A percentile compares a stretch with the other conserved stretches of the same genome.
These are phyloP conservation scores for Plantago major DNA, from an alignment of 257 asterid genomes.

Conservation along the genomic window DNA sequence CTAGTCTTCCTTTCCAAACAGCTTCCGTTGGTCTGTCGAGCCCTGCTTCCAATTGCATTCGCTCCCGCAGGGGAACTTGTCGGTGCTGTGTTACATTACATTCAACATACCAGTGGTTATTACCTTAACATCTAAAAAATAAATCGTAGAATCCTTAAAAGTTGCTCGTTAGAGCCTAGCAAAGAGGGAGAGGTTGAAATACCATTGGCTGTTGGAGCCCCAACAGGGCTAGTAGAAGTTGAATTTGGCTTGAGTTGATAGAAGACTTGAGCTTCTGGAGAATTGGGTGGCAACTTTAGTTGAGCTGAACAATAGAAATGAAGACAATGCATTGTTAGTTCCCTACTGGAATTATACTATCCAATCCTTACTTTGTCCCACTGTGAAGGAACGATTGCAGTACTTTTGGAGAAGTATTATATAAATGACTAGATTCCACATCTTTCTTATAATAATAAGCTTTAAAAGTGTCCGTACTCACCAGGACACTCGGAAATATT, in stretches of 20 bases:
- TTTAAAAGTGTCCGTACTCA: conserved; percentile 7
- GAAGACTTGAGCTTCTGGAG: conserved; percentile 76
- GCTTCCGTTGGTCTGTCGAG: conserved; percentile 24
- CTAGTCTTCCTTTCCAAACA: conserved; percentile 20
- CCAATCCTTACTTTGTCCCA: no score
- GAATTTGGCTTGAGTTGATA: conserved; percentile 38
- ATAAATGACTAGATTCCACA: no score
- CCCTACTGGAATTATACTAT: no score
- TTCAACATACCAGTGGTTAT: background rate
- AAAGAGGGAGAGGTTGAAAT: background rate
- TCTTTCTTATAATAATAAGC: no score
- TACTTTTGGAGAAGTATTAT: no score
- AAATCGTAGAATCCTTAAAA: no score
- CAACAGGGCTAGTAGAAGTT: conserved; percentile 16
- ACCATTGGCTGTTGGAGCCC: conserved; percentile 30
- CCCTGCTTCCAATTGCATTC: conserved; percentile 18
- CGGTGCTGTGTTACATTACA: conserved; percentile 28
- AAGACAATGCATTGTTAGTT: background rate
- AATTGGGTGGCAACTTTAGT: conserved; percentile 67
- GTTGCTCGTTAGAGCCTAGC: background rate
- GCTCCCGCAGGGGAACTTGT: conserved; percentile 15
- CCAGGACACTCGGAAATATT: conserved; percentile 75
- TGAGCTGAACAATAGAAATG: conserved; percentile 39
- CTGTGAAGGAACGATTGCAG: no score
- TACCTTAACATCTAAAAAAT: no score